Conservation (phyloP, 805 yeast species). For the Torulaspora gathmanii region DNA sequence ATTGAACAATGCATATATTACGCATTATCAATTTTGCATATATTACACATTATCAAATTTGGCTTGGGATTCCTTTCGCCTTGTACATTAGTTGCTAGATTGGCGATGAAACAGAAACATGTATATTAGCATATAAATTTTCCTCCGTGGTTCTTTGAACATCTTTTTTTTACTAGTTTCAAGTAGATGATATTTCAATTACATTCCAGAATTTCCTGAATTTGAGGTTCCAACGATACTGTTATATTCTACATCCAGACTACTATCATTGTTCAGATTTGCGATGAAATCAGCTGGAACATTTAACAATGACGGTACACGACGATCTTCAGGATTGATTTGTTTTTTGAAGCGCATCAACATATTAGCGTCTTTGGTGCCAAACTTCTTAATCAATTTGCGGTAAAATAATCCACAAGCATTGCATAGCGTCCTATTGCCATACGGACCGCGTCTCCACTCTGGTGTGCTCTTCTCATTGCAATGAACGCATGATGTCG, state of each 20-base stretch:
- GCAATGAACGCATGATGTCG: constrained; percentile 60
- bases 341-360: constrained; percentile 30
- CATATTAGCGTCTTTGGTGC: constrained; percentile 28
- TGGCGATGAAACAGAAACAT: background rate
- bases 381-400: constrained; percentile 46
- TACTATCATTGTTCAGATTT: constrained; percentile 13
- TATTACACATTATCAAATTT: background rate
- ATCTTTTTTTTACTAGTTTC: background rate
- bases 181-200: too few relatives aligned
- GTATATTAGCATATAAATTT: background rate
- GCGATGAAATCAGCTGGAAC: constrained; percentile 27
- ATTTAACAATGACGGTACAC: constrained; percentile 26
- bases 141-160: background rate
- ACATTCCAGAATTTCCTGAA: background rate
- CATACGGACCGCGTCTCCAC: constrained; percentile 89
- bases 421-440: constrained; percentile 77
- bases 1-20: background rate
- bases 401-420: constrained; percentile 84
- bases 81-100: background rate
- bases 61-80: background rate
- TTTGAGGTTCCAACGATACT: constrained; percentile 9
- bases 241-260: constrained; percentile 16
- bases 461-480: constrained; percentile 69
- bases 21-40: background rate
- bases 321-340: constrained; percentile 29